Conservation (phyloP, 768 basidiomycete genomes). For the Leccinum variicolor region DNA sequence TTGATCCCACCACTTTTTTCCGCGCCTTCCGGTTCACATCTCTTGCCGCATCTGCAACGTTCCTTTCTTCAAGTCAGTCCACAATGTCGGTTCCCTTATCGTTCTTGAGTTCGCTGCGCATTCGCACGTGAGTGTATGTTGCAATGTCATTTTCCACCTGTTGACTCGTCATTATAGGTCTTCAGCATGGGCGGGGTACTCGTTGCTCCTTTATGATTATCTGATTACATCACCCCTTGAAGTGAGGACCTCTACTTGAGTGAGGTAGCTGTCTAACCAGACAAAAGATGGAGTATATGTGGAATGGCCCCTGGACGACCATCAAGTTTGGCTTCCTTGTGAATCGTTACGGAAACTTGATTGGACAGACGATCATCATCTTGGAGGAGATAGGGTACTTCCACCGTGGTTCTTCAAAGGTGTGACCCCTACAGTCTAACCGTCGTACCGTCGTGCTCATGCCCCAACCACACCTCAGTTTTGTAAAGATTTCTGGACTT, state of each 20-base stretch:
- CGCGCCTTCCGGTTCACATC: neutral
- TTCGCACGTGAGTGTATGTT: neutral
- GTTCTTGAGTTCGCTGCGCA: neutral
- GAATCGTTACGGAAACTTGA: slow-evolving; percentile 18
- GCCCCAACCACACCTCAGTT: neutral
- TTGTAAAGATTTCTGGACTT: slow-evolving; percentile 8
- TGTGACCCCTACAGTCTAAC: neutral
- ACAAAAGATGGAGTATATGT: slow-evolving; percentile 12
- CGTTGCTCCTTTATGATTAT: slow-evolving; percentile 13
- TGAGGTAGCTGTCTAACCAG: neutral
- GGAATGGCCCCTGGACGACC: slow-evolving; percentile 14
- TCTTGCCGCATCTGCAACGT: neutral
- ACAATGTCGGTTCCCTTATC: neutral
- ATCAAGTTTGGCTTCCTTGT: slow-evolving; percentile 15
- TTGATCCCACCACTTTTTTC: too few species aligned
- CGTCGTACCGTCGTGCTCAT: neutral
- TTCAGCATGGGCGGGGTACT: neutral
- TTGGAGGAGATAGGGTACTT: slow-evolving; percentile 5
- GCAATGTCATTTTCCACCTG: neutral
- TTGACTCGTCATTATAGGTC: neutral
- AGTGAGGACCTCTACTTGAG: neutral
- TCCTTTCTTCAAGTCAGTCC: neutral
- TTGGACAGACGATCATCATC: slow-evolving; percentile 10
- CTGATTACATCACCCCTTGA: slow-evolving; percentile 10
- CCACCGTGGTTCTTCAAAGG: neutral